A percentile compares a stretch with the other conserved stretches of the same genome.
Evolutionary conservation across 352 stramenopile genomes (phyloP).

Genomic region (Pythium rishiriense): DNA sequence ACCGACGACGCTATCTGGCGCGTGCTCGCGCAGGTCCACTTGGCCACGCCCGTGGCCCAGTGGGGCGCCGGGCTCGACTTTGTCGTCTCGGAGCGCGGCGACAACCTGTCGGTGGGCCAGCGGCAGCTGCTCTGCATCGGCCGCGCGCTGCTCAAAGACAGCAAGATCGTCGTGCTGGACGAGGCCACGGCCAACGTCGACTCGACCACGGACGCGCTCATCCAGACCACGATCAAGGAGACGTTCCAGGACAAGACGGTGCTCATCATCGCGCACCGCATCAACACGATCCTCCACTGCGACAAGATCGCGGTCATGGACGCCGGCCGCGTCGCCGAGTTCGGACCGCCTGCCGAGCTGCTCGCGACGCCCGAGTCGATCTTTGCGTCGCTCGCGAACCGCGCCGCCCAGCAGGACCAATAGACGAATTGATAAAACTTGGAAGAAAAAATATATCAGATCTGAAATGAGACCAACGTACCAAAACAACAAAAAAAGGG

Average conservation of each 20-base stretch:
- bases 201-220: constrained; percentile 57
- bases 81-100: constrained; percentile 89
- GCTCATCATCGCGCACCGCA: constrained; percentile 93
- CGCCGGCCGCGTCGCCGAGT: constrained; percentile 88
- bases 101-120: constrained; percentile 94
- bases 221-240: constrained; percentile 72
- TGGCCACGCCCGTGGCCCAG: constrained; percentile 55
- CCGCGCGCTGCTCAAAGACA: constrained; percentile 90
- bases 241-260: constrained; percentile 89
- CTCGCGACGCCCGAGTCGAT: constrained; percentile 65
- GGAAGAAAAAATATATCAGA: neutral
- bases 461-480: neutral
- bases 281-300: constrained; percentile 93
- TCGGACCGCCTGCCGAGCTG: constrained; percentile 80
- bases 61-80: constrained; percentile 75
- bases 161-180: constrained; percentile 94
- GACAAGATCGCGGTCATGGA: constrained; percentile 91
- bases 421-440: neutral
- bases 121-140: constrained; percentile 95
- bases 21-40: constrained; percentile 62
- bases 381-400: constrained; percentile 58
- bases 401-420: neutral
- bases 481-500: too few species aligned
- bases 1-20: constrained; percentile 60
- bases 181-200: constrained; percentile 92